Evolutionary conservation across 768 basidiomycete genomes (phyloP).

Genomic region (Suillus fuscotomentosus): DNA sequence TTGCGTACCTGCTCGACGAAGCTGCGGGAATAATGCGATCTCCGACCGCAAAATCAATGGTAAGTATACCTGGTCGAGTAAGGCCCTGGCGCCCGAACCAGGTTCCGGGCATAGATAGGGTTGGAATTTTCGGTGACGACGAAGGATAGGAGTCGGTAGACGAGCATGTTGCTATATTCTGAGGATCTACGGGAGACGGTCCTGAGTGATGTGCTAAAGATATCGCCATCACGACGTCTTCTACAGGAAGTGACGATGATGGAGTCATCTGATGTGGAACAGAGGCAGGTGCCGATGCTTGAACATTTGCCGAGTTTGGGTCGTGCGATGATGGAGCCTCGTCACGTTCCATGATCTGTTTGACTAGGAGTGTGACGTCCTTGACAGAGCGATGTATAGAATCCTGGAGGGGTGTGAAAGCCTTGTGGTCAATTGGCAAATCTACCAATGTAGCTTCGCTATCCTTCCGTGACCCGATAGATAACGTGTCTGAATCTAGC

Average conservation of each 20-base stretch:
- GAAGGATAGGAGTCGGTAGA: background rate
- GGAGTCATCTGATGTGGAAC: background rate
- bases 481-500: constrained; percentile 9
- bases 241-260: background rate
- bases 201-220: background rate
- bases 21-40: constrained; percentile 19
- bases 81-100: constrained; percentile 26
- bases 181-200: too few species aligned
- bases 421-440: background rate
- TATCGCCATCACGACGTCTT: background rate
- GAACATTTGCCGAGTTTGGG: background rate
- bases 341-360: background rate
- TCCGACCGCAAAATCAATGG: constrained; percentile 21
- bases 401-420: background rate
- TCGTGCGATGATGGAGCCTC: background rate
- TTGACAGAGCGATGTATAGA: background rate
- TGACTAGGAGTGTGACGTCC: background rate
- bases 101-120: constrained; percentile 18
- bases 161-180: background rate
- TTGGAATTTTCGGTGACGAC: background rate
- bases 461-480: constrained; percentile 17
- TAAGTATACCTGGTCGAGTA: constrained; percentile 18
- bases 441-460: constrained; percentile 27
- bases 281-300: background rate
- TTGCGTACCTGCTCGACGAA: background rate